Base-by-base conservation (phyloP, 768 basidiomycete species). In the Saitozyma sp. region DNA sequence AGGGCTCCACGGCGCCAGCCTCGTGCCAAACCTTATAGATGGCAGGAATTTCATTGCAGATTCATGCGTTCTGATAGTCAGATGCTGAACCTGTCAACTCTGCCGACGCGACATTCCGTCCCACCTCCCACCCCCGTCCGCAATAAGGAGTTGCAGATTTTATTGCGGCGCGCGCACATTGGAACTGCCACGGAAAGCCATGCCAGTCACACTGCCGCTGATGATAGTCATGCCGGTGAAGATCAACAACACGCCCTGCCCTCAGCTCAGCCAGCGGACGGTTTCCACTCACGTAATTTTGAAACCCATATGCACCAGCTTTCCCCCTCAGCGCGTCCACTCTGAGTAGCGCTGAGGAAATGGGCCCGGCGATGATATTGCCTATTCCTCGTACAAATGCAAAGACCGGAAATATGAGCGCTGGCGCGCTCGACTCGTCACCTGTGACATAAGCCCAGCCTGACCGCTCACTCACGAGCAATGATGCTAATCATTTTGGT, bases 331-430 rank as follows among this genome's bases (percentile, higher is more conserved):
- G 57, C 3, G 59, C 49, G 10, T 58, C 48, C 8, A 66, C 53
- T 45, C 72, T 70, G 37, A 75, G 65, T 16, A 78, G 54, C 8
- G 67, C 65, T 37, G 68, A 63, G 3, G 76, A 73, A 2, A 78
- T 65, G 8, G 76, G 76, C 66, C 75, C 75, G 16, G 71, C 71
- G 4, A 66, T 66, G 17, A 78, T 65, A 54, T 70, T 75, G 9
- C 76, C 76, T 19, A 78, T 58, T 9, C 76, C 76, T 52, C 70
- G 53, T 11, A 61, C 49, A 29, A 70, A 64, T 11, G 74, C 64
- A 39, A 78, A 75, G 10, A 71, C 50, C 13, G 76, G 71, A 40
- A 70, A 78, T 1, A 72, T 58, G 20, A 72, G 55, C 0, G 64
- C 53, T 6, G 67, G 66, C 5, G 65, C 58, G 14, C 51, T 58